phyloP scores from a whole-genome alignment of 2,329 filamentous ascomycete species.

The Grosmannia clavigera region DNA sequence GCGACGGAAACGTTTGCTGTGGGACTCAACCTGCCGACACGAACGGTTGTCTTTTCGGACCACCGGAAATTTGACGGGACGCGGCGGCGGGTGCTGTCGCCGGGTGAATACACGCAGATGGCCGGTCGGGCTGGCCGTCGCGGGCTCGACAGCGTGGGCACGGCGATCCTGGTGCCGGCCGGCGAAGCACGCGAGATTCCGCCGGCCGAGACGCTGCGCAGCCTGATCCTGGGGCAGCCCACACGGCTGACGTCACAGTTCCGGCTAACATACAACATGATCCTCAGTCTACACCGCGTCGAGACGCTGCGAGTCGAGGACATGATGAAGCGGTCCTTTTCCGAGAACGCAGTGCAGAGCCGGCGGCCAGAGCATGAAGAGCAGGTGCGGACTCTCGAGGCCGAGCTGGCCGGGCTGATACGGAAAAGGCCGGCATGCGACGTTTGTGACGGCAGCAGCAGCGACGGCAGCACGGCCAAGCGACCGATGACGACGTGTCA shows the following conservation, averaged over 20 bases:
- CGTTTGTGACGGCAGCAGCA: constrained; percentile 53
- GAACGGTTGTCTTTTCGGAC: constrained; percentile 94
- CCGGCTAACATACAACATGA: constrained; percentile 98
- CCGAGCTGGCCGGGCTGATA: constrained; percentile 60
- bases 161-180: constrained; percentile 83
- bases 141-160: constrained; percentile 84
- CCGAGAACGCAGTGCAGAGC: constrained; percentile 93
- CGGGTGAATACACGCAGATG: constrained; percentile 98
- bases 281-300: constrained; percentile 84
- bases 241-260: constrained; percentile 95
- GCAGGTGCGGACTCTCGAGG: constrained; percentile 82
- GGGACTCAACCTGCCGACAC: constrained; percentile 89
- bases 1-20: constrained; percentile 98
- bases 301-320: constrained; percentile 98
- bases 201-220: constrained; percentile 66
- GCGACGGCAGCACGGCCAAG: constrained; percentile 24
- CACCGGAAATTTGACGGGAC: constrained; percentile 95
- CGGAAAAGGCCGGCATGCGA: constrained; percentile 76
- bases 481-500: constrained; percentile 60
- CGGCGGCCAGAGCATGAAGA: constrained; percentile 91
- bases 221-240: constrained; percentile 93
- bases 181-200: constrained; percentile 76
- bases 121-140: constrained; percentile 85
- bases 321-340: constrained; percentile 99
- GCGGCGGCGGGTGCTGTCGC: constrained; percentile 77